Evolutionary conservation across 257 asterid genomes (phyloP).

Genomic region (Leonotis leonurus): DNA sequence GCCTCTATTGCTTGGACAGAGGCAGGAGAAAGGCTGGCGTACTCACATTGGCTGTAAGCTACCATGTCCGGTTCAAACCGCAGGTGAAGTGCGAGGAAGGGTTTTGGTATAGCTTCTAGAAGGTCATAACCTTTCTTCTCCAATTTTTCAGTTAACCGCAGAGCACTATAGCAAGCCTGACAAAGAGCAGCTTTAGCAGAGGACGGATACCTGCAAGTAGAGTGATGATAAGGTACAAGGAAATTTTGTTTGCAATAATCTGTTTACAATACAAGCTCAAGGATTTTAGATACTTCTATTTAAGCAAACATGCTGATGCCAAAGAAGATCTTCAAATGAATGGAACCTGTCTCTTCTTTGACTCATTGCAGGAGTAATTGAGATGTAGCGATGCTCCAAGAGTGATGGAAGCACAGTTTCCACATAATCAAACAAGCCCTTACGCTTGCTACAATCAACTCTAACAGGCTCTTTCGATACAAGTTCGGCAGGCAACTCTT

Average conservation of each 20-base stretch:
- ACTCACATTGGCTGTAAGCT: constrained; percentile 88
- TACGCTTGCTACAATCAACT: constrained; percentile 96
- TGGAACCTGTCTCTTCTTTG: constrained; percentile 95
- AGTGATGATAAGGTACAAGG: background rate
- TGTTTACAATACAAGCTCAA: background rate
- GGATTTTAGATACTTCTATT: background rate
- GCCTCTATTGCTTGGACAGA: constrained; percentile 68
- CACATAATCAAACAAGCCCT: constrained; percentile 80
- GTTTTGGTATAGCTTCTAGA: constrained; percentile 92
- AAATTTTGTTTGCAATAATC: background rate
- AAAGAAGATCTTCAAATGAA: constrained; percentile 4
- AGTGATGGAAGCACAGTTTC: constrained; percentile 83
- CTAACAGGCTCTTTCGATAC: constrained; percentile 81
- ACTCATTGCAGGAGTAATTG: constrained; percentile 93
- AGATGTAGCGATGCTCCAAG: constrained; percentile 72
- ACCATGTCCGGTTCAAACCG: constrained; percentile 99
- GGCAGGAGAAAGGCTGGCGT: constrained; percentile 53
- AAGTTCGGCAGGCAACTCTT: constrained; percentile 75
- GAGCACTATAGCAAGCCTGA: constrained; percentile 79
- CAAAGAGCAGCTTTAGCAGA: constrained; percentile 91
- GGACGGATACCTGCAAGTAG: constrained; percentile 63
- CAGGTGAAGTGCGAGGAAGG: constrained; percentile 93
- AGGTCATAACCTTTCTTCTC: constrained; percentile 67
- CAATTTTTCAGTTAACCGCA: constrained; percentile 52
- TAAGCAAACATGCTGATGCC: background rate